Evolutionary conservation across 1,284 basidiomycete genomes (phyloP), one percentile per base, ranked within the genome.

Genomic region (Ceratobasidium sp.): DNA sequence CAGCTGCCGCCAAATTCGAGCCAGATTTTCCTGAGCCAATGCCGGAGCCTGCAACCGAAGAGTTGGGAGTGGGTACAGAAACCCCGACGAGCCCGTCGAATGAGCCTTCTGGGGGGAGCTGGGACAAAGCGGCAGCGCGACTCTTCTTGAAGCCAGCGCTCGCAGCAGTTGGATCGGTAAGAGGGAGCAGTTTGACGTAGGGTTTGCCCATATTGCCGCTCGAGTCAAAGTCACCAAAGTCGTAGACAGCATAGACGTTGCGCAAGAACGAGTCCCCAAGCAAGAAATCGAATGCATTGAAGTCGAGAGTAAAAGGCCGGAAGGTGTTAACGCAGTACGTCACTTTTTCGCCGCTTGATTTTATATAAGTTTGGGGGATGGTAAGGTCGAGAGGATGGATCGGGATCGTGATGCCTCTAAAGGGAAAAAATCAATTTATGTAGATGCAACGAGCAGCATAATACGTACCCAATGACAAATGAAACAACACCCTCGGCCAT

Each of bases 201-300:
- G 92, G 92, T 77, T 75, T 62, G 21, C 76, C 90, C 87, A 89
- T 88, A 32, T 73, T 74, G n/a, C 73, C 75, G 3, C 84, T 81
- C 12, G 83, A 79, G 77, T 89, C 86, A 76, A 88, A 92, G 80
- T 93, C 91, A 26, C 93, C 93, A 78, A 92, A 93, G 80, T 95
- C 91, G 79, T 94, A 96, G 67, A 95, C 82, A 16, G 92, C 87
- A 81, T 95, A 95, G 48, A 92, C 82, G 8, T 92, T 92, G 70
- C 93, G 91, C 73, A 94, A 84, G 78, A 92, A 85, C 77, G 91
- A 92, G 80, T 91, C 92, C 39, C 93, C 93, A 57, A 95, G 80
- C 67, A 95, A 83, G 26, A 84, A 88, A 72, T 78, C 91, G 89
- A 91, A 91, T 79, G 89, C 83, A 67, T 85, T 85, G 45, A 80